A percentile compares a stretch with the other conserved stretches of the same genome.
Evolutionary conservation across 148 eudicot genomes (phyloP).

Genomic region (Pharnaceum exiguum): DNA sequence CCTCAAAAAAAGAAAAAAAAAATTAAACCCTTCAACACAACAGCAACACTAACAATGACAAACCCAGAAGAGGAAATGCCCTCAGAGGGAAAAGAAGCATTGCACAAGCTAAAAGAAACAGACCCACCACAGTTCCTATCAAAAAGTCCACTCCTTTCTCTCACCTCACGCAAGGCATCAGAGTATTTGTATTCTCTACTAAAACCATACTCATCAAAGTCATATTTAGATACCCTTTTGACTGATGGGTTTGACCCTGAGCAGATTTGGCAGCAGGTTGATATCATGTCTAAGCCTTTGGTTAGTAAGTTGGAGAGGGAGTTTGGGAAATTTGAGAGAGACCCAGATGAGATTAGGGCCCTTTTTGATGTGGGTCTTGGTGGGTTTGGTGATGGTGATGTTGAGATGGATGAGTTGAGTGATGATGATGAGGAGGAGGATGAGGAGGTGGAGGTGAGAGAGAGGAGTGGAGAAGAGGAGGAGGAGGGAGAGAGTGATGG

Average conservation of each 20-base stretch:
- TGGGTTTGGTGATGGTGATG: constrained; percentile 20
- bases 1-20: not conserved
- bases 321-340: constrained; percentile 49
- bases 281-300: constrained; percentile 64
- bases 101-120: constrained; percentile 49
- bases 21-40: too few relatives aligned
- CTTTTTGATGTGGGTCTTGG: constrained; percentile 24
- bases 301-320: constrained; percentile 46
- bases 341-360: constrained; percentile 42
- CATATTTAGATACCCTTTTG: constrained; percentile 51
- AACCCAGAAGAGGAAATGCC: not conserved
- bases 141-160: constrained; percentile 47
- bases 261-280: constrained; percentile 95
- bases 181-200: constrained; percentile 44
- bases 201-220: constrained; percentile 60
- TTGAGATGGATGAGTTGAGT: constrained; percentile 18
- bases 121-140: constrained; percentile 65
- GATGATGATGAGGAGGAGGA: constrained; percentile 24
- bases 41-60: constrained; percentile 29
- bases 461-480: constrained; percentile 17
- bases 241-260: constrained; percentile 81
- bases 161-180: constrained; percentile 50
- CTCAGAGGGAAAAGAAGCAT: constrained; percentile 33
- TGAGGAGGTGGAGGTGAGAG: constrained; percentile 15
- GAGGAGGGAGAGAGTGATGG: constrained; percentile 29